These are phyloP conservation scores for Sarocladiaceae sp. DNA, from an alignment of 2,329 filamentous ascomycete species.

Conservation along the genomic window DNA sequence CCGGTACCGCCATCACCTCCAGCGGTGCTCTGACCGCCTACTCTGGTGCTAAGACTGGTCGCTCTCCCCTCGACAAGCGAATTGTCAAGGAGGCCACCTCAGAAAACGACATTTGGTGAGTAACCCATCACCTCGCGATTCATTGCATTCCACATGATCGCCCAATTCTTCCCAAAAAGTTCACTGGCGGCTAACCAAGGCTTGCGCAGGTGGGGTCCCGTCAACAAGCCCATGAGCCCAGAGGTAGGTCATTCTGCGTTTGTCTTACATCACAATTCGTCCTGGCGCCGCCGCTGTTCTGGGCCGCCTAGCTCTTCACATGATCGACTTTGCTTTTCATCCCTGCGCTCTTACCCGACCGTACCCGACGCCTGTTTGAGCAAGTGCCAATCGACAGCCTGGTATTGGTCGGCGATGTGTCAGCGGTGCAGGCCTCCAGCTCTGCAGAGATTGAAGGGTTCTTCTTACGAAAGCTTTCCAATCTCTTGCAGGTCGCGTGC, in stretches of 20 bases:
- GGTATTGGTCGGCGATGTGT: neutral
- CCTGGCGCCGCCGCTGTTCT: neutral
- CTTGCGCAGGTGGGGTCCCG: constrained; percentile 73
- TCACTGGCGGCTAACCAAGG: constrained; percentile 22
- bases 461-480: neutral
- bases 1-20: constrained; percentile 93
- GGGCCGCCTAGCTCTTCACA: neutral
- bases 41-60: constrained; percentile 96
- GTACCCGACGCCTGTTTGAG: neutral
- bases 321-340: constrained; percentile 12
- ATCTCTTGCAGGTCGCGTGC: neutral
- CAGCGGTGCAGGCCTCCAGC: neutral
- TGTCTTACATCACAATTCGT: constrained; percentile 10
- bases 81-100: constrained; percentile 90
- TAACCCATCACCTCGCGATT: constrained; percentile 9
- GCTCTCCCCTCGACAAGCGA: constrained; percentile 95
- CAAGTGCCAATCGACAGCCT: constrained; percentile 1
- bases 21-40: constrained; percentile 94
- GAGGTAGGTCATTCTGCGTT: constrained; percentile 60
- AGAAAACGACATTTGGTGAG: constrained; percentile 82
- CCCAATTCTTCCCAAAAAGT: neutral
- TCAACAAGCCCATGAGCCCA: constrained; percentile 97
- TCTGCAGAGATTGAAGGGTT: neutral
- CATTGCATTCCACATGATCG: constrained; percentile 8
- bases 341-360: constrained; percentile 4